Percentiles rank a stretch among this genome's conserved stretches.
Conservation (phyloP, 768 basidiomycete species). For the Kwoniella sp. region DNA sequence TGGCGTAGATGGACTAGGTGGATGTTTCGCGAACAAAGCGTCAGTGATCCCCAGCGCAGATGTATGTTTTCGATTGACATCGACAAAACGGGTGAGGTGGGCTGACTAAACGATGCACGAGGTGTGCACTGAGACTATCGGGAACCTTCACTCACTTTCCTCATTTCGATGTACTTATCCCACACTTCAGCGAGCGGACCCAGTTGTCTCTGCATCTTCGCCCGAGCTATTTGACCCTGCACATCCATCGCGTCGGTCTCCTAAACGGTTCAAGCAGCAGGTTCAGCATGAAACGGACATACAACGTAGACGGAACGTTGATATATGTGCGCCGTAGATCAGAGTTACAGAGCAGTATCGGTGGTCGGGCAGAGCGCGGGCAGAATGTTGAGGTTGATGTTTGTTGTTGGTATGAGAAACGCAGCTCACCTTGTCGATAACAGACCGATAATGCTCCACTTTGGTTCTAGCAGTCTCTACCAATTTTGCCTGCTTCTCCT, state of each 20-base stretch:
- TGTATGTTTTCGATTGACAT: no score
- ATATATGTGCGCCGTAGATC: no score
- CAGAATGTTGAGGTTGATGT: no score
- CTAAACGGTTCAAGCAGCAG: background rate
- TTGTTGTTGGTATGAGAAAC: no score
- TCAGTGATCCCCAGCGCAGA: no score
- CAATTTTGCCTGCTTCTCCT: conserved; percentile 24
- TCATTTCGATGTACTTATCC: conserved; percentile 64
- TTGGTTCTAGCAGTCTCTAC: conserved; percentile 18
- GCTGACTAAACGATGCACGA: no score
- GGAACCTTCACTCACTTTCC: conserved; percentile 64
- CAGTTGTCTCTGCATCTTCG: conserved; percentile 70
- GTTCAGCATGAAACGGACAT: background rate
- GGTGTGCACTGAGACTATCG: no score
- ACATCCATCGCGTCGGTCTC: conserved; percentile 17
- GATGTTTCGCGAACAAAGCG: no score
- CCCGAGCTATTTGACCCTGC: conserved; percentile 63
- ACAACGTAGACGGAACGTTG: no score
- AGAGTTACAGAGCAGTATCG: no score
- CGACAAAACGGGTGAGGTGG: no score
- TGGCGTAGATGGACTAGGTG: conserved; percentile 69
- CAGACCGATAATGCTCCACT: conserved; percentile 15
- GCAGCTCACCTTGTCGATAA: conserved; percentile 18
- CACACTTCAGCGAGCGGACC: conserved; percentile 71
- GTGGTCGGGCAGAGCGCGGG: no score